phyloP scores from a whole-genome alignment of 108 stramenopile species.

The Cyclotella atomus region DNA sequence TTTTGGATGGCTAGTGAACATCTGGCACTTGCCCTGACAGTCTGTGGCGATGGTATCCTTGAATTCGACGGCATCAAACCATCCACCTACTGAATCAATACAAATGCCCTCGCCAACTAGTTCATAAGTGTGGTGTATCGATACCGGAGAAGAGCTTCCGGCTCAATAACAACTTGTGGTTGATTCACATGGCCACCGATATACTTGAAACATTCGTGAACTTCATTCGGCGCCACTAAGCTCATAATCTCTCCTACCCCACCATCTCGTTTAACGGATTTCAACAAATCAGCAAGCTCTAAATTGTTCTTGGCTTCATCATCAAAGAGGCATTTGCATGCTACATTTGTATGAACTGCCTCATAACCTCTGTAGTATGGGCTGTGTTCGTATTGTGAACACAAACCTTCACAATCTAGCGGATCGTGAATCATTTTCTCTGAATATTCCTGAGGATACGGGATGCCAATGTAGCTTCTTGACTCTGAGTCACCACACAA shows the following conservation, averaged over 20 bases:
- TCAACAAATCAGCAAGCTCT: not conserved
- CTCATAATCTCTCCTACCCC: not conserved
- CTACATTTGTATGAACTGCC: not conserved
- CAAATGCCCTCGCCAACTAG: slow-evolving; percentile 9
- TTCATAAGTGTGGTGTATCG: not conserved
- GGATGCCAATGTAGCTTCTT: too few relatives aligned
- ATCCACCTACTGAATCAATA: not conserved
- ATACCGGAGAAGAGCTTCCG: too few relatives aligned
- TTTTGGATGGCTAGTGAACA: not conserved
- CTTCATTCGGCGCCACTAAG: not conserved
- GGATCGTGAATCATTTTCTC: not conserved
- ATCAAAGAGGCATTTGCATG: slow-evolving; percentile 5
- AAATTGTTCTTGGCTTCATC: not conserved
- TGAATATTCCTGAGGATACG: not conserved
- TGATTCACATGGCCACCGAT: too few relatives aligned
- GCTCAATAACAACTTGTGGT: too few relatives aligned
- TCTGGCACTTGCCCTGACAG: not conserved
- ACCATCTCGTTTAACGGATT: not conserved
- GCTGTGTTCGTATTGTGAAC: not conserved
- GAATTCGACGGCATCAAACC: slow-evolving; percentile 16
- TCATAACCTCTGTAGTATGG: slow-evolving; percentile 1
- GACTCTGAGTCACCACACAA: not conserved
- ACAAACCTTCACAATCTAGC: not conserved
- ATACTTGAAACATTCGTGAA: not conserved
- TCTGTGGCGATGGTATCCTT: not conserved